Base-by-base conservation (phyloP, 495 filamentous ascomycete species). In the Cercophora newfieldiana region DNA sequence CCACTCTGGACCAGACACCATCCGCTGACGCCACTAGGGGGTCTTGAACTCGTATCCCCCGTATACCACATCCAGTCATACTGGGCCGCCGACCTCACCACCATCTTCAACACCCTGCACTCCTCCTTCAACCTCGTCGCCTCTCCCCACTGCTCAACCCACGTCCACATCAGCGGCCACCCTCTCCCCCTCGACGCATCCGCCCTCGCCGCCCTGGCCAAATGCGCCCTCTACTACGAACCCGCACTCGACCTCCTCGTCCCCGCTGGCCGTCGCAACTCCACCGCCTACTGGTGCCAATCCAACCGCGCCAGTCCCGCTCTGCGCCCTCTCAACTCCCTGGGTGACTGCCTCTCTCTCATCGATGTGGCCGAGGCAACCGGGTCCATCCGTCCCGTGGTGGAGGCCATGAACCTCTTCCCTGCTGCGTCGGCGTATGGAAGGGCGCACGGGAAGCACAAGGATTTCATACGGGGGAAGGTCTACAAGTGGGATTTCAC, bases 401-500 rank as follows among this genome's bases (percentile, higher is more conserved):
- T 74, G 7, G 66, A 71, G 54, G 47, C 22, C 5, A 61, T 76
- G 61, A 76, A 74, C 31, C 63, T 71, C 4, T 65, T 76, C 33
- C 49, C 72, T 2, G 51, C 57, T n/a, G 29, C 31, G 2, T 69
- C 65, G 19, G 65, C 65, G 8, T 68, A 66, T 26, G 73, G 65
- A 12, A 33, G 54, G 18, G 64, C 63, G 1, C 59, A 69, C 16
- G 61, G 68, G n/a, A 61, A 63, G 68, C 58, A 60, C 31, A 55
- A 61, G 44, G 66, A 74, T 22, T 74, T 72, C 53, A 49, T 76
- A 6, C 44, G 68, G 2, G 72, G 70, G 8, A 76, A 76, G 65
- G 66, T 70, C 59, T 76, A 71, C 66, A 76, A 72, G 69, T 76
- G 74, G 74, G 66, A 74, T 47, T 70, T 72, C 18, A 63, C 70